Evolutionary conservation across 139 green algal species (phyloP).

Genomic region (Chlorella sorokiniana): DNA sequence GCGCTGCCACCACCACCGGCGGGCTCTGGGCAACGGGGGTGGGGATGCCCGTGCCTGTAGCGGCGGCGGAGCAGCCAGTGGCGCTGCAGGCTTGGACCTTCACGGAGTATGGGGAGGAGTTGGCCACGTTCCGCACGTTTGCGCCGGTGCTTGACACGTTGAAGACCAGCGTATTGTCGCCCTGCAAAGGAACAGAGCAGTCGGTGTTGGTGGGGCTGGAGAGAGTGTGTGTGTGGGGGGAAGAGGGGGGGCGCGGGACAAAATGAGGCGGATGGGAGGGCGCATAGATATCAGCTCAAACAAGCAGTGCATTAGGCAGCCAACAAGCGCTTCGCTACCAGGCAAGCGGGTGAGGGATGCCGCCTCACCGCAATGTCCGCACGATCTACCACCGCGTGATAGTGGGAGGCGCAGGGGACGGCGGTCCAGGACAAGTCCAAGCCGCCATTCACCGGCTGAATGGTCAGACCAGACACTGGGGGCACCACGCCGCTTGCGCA

Average conservation of each 20-base stretch:
- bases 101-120: not conserved
- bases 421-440: not conserved
- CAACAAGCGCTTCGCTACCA: too few species aligned
- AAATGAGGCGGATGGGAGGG: too few species aligned
- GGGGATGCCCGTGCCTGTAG: too few species aligned
- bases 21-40: too few species aligned
- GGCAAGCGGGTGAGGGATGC: too few species aligned
- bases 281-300: too few species aligned
- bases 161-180: conserved; percentile 1
- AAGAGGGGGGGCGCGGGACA: not conserved
- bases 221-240: not conserved
- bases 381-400: not conserved
- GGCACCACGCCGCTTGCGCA: too few species aligned
- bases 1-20: too few species aligned
- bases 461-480: too few species aligned
- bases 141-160: not conserved
- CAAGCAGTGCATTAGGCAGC: too few species aligned
- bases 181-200: too few species aligned
- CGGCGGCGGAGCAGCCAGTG: not conserved
- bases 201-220: not conserved
- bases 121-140: not conserved
- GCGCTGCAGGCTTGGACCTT: not conserved
- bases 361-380: not conserved
- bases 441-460: too few species aligned
- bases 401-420: not conserved